A percentile compares a stretch with the other conserved stretches of the same genome.
These are phyloP conservation scores for Viridothelium virens DNA, from an alignment of 495 filamentous ascomycete species.

Conservation along the genomic window DNA sequence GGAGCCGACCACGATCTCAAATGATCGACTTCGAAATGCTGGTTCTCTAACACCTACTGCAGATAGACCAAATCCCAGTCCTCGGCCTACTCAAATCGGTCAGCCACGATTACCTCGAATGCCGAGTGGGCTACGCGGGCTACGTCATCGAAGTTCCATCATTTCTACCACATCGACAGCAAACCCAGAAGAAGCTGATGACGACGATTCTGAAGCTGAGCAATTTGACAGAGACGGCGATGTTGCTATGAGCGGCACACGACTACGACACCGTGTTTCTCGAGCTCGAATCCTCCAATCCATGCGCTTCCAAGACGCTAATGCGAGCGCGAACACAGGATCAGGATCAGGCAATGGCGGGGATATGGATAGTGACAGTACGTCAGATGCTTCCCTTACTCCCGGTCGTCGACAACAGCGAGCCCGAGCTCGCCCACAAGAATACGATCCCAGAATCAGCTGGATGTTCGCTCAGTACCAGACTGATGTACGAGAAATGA, in stretches of 20 bases:
- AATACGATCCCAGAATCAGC: slow-evolving; percentile 31
- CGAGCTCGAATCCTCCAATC: slow-evolving; percentile 16
- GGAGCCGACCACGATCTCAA: slow-evolving; percentile 31
- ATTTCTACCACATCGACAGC: slow-evolving; percentile 25
- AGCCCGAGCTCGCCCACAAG: slow-evolving; percentile 19
- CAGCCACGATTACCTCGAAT: slow-evolving; percentile 22
- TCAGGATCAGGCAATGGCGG: slow-evolving; percentile 18
- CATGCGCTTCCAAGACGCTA: slow-evolving; percentile 14
- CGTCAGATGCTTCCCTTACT: slow-evolving; percentile 24
- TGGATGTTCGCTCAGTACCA: slow-evolving; percentile 31
- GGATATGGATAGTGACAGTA: slow-evolving; percentile 27
- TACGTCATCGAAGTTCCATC: slow-evolving; percentile 27
- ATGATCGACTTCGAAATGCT: slow-evolving; percentile 29
- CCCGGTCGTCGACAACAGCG: slow-evolving; percentile 11
- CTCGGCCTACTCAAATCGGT: slow-evolving; percentile 23
- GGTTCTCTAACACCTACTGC: slow-evolving; percentile 37
- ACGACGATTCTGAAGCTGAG: slow-evolving; percentile 18
- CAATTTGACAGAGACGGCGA: slow-evolving; percentile 29
- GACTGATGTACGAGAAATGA: slow-evolving; percentile 21
- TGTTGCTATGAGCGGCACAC: slow-evolving; percentile 24
- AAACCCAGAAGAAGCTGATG: slow-evolving; percentile 23
- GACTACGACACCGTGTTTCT: slow-evolving; percentile 22
- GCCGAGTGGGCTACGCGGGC: slow-evolving; percentile 25
- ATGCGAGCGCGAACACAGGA: slow-evolving; percentile 17
- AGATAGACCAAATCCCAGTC: slow-evolving; percentile 28